Conservation (phyloP, 768 basidiomycete genomes). For the Auricularia auricula-judae region DNA sequence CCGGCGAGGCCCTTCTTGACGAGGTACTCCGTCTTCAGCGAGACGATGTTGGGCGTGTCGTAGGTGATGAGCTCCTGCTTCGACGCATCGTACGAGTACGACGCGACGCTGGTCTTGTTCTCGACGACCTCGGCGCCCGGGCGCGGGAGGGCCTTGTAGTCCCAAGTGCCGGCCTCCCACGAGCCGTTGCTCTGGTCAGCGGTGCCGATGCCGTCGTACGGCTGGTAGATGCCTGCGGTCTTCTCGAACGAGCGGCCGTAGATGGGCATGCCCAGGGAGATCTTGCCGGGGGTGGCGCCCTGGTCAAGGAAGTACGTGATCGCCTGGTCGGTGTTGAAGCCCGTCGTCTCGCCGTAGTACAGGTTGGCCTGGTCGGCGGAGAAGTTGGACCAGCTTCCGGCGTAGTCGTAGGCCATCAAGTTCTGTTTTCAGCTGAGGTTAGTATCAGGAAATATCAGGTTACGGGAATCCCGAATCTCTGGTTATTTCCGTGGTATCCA, state of each 20-base stretch:
- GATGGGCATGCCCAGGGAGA: constrained; percentile 50
- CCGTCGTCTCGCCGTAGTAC: constrained; percentile 47
- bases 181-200: constrained; percentile 12
- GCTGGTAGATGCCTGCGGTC: constrained; percentile 52
- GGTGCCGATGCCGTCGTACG: constrained; percentile 52
- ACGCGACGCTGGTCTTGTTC: constrained; percentile 55
- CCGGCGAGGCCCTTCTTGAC: constrained; percentile 40
- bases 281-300: constrained; percentile 56
- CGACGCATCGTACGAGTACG: constrained; percentile 62
- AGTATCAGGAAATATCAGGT: no score
- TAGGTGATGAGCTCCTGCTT: constrained; percentile 54
- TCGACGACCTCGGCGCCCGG: constrained; percentile 41
- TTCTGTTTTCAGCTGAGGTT: constrained; percentile 50
- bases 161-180: constrained; percentile 66
- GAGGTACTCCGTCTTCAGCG: constrained; percentile 59
- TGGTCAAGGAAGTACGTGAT: constrained; percentile 45
- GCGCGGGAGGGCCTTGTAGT: constrained; percentile 60
- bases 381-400: constrained; percentile 40
- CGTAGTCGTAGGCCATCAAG: constrained; percentile 50
- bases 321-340: constrained; percentile 60
- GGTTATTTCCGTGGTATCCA: constrained; percentile 33
- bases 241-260: constrained; percentile 72
- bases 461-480: no score
- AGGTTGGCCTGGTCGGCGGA: constrained; percentile 54
- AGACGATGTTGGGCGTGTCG: constrained; percentile 60